A percentile compares a stretch with the other conserved stretches of the same genome.
phyloP scores from a whole-genome alignment of 2,329 filamentous ascomycete species.

The Alternaria sp. region DNA sequence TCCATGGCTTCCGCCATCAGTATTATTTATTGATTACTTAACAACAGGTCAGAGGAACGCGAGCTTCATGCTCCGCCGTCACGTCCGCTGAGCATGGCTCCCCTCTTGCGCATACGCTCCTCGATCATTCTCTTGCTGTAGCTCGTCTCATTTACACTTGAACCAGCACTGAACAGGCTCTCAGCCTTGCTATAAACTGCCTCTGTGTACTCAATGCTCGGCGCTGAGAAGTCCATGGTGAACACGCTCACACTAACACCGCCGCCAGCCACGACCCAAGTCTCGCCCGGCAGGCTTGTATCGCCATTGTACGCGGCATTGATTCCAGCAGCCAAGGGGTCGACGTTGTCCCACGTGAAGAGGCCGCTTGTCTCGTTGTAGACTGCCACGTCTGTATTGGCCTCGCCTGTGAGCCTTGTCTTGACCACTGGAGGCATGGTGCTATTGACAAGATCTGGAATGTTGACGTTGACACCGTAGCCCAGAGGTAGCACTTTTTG shows the following conservation, averaged over 20 bases:
- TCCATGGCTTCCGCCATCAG: not conserved
- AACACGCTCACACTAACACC: conserved; percentile 56
- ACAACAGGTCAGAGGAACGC: not conserved
- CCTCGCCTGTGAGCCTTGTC: conserved; percentile 58
- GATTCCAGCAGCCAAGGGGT: conserved; percentile 54
- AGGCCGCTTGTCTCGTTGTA: conserved; percentile 53
- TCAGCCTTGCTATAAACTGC: conserved; percentile 25
- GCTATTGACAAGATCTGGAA: conserved; percentile 53
- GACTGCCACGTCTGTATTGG: conserved; percentile 55
- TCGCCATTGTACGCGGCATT: conserved; percentile 61
- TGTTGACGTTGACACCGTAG: conserved; percentile 61
- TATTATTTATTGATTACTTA: conserved; percentile 6
- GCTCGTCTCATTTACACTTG: conserved; percentile 4
- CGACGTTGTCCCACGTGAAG: conserved; percentile 58
- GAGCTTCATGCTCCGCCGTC: conserved; percentile 2
- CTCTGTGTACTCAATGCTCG: conserved; percentile 38
- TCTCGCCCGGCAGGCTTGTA: conserved; percentile 59
- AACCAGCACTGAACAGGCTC: conserved; percentile 11
- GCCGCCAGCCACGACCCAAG: conserved; percentile 53
- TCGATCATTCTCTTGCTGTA: conserved; percentile 28
- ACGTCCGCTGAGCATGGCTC: conserved; percentile 10
- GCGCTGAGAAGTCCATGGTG: conserved; percentile 60
- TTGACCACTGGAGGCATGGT: conserved; percentile 54
- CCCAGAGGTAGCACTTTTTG: conserved; percentile 54
- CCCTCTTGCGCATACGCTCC: conserved; percentile 24